Conservation (phyloP, 2,329 filamentous ascomycete genomes). For the Microdochium trichocladiopsis region DNA sequence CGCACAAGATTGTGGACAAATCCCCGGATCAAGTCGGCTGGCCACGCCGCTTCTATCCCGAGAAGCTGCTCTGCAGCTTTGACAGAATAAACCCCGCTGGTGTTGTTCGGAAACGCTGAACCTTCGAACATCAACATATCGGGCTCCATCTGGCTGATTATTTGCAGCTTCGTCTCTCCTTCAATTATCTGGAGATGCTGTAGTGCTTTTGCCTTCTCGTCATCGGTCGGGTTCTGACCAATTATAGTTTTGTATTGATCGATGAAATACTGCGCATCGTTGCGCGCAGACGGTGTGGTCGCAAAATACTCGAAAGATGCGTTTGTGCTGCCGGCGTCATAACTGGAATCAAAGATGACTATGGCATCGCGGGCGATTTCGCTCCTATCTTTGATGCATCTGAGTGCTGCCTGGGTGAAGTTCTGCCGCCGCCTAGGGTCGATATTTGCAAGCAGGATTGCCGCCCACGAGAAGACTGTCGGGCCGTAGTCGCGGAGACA, state of each 20-base stretch:
- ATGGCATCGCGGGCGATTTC: slow-evolving; percentile 15
- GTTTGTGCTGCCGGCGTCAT: slow-evolving; percentile 12
- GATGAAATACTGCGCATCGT: slow-evolving; percentile 10
- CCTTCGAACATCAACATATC: not conserved
- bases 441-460: slow-evolving; percentile 13
- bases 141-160: slow-evolving; percentile 10
- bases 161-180: slow-evolving; percentile 11
- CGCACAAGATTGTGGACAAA: slow-evolving; percentile 15
- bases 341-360: slow-evolving; percentile 16
- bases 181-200: slow-evolving; percentile 16
- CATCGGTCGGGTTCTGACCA: slow-evolving; percentile 3
- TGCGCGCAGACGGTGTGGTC: slow-evolving; percentile 3
- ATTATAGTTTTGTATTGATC: slow-evolving; percentile 7
- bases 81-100: slow-evolving; percentile 11
- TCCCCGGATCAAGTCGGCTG: slow-evolving; percentile 17
- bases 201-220: slow-evolving; percentile 7
- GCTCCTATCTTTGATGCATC: slow-evolving; percentile 13
- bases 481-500: slow-evolving; percentile 17
- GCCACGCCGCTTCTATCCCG: slow-evolving; percentile 13
- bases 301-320: slow-evolving; percentile 16
- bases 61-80: slow-evolving; percentile 13
- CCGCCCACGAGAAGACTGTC: slow-evolving; percentile 17
- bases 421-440: slow-evolving; percentile 13
- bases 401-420: slow-evolving; percentile 16
- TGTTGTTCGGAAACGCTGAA: slow-evolving; percentile 4